These are phyloP conservation scores for Fusarium euwallaceae DNA, from an alignment of 2,329 filamentous ascomycete genomes.

Conservation along the genomic window DNA sequence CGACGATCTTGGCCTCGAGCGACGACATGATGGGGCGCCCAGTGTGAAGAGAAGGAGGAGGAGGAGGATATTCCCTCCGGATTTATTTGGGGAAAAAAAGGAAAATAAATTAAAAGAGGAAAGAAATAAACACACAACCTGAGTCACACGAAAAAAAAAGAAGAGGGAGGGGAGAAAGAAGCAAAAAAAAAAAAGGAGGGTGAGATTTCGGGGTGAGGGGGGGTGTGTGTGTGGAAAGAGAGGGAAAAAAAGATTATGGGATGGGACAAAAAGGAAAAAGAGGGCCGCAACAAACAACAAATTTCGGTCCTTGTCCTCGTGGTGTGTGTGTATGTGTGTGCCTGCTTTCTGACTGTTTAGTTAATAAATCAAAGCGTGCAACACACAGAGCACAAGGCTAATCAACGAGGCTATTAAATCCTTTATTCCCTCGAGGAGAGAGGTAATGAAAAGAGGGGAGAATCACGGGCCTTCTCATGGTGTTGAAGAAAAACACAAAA, in stretches of 20 bases:
- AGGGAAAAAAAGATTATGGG: constrained; percentile 9
- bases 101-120: constrained; percentile 3
- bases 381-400: background rate
- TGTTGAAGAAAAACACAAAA: background rate
- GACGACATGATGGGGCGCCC: constrained; percentile 61
- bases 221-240: constrained; percentile 6
- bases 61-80: constrained; percentile 11
- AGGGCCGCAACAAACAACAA: constrained; percentile 20
- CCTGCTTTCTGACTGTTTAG: background rate
- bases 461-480: background rate
- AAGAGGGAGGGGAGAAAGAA: constrained; percentile 16
- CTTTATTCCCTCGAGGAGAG: background rate
- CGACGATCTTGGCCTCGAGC: constrained; percentile 85
- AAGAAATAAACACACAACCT: constrained; percentile 13
- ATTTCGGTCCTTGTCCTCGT: constrained; percentile 11
- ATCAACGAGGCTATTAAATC: background rate
- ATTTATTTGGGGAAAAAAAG: background rate
- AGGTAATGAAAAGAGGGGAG: background rate
- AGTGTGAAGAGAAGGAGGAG: background rate
- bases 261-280: constrained; percentile 25
- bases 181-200: constrained; percentile 20
- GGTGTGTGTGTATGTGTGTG: constrained; percentile 22
- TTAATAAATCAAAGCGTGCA: constrained; percentile 2
- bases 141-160: constrained; percentile 15
- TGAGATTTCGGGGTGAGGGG: constrained; percentile 13